phyloP scores from a whole-genome alignment of 257 asterid species.

The Paraleonurus japonicus region DNA sequence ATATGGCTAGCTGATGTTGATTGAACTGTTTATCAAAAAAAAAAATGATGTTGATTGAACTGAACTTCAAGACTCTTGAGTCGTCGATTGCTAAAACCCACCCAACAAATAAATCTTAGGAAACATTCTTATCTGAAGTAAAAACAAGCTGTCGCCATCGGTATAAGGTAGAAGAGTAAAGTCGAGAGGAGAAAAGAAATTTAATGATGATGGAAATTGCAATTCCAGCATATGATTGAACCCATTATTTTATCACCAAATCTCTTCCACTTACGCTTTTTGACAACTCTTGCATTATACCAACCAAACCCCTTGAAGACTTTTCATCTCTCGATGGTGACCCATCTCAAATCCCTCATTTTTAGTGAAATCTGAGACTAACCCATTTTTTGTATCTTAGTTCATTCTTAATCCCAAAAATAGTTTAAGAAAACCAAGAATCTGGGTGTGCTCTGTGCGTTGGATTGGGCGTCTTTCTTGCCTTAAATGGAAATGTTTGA shows the following conservation, averaged over 20 bases:
- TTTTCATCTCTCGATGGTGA: conserved; percentile 14
- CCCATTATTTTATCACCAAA: conserved; percentile 13
- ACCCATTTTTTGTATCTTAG: conserved; percentile 21
- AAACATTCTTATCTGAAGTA: too few relatives aligned
- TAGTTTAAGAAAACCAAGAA: background rate
- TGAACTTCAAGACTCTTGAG: too few relatives aligned
- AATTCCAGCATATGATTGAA: too few relatives aligned
- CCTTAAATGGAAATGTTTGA: conserved; percentile 16
- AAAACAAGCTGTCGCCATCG: too few relatives aligned
- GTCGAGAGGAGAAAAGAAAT: too few relatives aligned
- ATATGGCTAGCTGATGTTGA: too few relatives aligned
- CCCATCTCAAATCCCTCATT: conserved; percentile 5
- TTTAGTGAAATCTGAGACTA: conserved; percentile 23
- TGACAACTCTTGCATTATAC: conserved; percentile 21
- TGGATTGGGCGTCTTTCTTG: background rate
- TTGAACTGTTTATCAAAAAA: too few relatives aligned
- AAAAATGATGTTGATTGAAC: too few relatives aligned
- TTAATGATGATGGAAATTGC: too few relatives aligned
- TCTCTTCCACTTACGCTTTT: conserved; percentile 7
- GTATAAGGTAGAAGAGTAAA: too few relatives aligned
- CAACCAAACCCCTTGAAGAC: conserved; percentile 25
- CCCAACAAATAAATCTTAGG: too few relatives aligned
- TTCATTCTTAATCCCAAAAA: background rate
- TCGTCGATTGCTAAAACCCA: too few relatives aligned
- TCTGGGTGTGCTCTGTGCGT: background rate